Evolutionary conservation across 805 yeast species (phyloP).

Genomic region (Cyberlindnera maritima): DNA sequence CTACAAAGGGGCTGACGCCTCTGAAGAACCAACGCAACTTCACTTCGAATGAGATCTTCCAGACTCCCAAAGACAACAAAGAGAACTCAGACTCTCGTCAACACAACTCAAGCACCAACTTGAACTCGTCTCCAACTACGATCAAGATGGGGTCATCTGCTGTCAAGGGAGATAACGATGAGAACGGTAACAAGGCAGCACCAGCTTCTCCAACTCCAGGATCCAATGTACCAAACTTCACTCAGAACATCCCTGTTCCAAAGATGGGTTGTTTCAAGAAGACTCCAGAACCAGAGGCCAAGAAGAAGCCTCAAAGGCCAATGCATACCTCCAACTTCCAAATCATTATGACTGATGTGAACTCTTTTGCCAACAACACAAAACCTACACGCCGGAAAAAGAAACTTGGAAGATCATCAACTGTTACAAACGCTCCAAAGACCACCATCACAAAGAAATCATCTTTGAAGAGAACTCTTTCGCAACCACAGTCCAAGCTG

Average conservation of each 20-base stretch:
- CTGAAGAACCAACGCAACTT: constrained; percentile 24
- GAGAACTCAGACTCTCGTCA: constrained; percentile 1
- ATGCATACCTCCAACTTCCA: constrained; percentile 27
- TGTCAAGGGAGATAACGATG: constrained; percentile 18
- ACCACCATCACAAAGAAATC: constrained; percentile 19
- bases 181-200: constrained; percentile 7
- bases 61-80: constrained; percentile 19
- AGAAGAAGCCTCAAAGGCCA: neutral
- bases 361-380: constrained; percentile 22
- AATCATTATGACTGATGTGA: constrained; percentile 35
- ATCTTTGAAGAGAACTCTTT: constrained; percentile 23
- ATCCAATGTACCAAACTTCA: constrained; percentile 9
- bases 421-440: constrained; percentile 14
- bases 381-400: constrained; percentile 18
- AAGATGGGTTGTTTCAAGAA: constrained; percentile 30
- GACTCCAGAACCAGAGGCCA: constrained; percentile 6
- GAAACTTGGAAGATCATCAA: constrained; percentile 23
- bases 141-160: constrained; percentile 30
- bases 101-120: constrained; percentile 12
- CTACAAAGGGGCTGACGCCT: constrained; percentile 22
- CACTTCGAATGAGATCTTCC: constrained; percentile 20
- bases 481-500: constrained; percentile 24
- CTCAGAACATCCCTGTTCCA: constrained; percentile 14
- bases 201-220: constrained; percentile 29
- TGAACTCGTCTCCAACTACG: constrained; percentile 30